Base-by-base conservation (phyloP, 2,329 filamentous ascomycete species). In the Trichoderma oligosporum region DNA sequence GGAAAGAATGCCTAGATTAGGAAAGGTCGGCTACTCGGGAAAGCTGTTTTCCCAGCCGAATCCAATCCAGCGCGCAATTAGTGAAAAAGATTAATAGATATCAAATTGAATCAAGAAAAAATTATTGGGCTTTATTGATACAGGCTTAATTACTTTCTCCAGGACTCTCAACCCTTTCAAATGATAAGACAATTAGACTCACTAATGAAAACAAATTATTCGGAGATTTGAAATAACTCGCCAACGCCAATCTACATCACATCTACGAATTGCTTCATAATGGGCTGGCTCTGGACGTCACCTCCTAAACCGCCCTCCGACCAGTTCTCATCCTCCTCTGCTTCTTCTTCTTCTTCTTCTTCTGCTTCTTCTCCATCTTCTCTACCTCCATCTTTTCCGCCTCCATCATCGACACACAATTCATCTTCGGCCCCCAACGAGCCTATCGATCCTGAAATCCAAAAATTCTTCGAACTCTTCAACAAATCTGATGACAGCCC, bases 221-320 rank as follows among this genome's bases (percentile, higher is more conserved):
- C 27, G n/a, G n/a, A 31, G 5, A 5, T 31, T 31, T 31, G 27
- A 31, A 5, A 31, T 31, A 6, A 22, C 20, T n/a, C 9, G 22
- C 22, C 31, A 31, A 22, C 7, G 18, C 18, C 1, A 3, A n/a
- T 39, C n/a, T 8, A 20, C 9, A 18, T 44, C 25, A 20, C 49
- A 27, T 52, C 36, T 45, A n/a, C 52, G 24, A 55, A 46, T 22
- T 36, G 4, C 52, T 29, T 55, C 41, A 73, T 56, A 61, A 86
- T 86, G 83, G 82, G 82, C 62, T 86, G 83, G 83, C 73, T 84
- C 61, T 86, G 82, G 81, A 74, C 79, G 59, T 74, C 72, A 14
- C 60, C 73, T 14, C 60, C 73, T 14, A 68, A 70, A 62, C 61
- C 67, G 16, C 41, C 62, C 64, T 33, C 55, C 62, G 36, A 66